A percentile compares a stretch with the other conserved stretches of the same genome.
Conservation (phyloP, 2,329 filamentous ascomycete genomes). For the Apiospora saccharicola region DNA sequence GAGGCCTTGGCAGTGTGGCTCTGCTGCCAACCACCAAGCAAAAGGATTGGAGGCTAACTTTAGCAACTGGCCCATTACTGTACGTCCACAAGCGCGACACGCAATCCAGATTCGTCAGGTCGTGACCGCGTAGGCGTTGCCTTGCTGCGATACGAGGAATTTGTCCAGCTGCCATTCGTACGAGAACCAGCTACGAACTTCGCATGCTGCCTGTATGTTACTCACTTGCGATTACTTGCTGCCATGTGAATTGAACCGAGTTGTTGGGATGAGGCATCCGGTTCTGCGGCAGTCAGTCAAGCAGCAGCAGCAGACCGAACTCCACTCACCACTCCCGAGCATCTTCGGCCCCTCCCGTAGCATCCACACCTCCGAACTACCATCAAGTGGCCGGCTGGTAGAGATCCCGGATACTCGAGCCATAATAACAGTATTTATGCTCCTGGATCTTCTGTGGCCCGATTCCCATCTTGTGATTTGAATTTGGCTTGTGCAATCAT, state of each 20-base stretch:
- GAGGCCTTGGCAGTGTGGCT: constrained; percentile 7
- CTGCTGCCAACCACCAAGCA: background rate
- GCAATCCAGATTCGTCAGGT: background rate
- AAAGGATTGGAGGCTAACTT: constrained; percentile 13
- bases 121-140: background rate
- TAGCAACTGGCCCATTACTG: constrained; percentile 11
- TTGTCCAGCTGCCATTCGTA: background rate
- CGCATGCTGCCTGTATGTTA: background rate
- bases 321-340: background rate
- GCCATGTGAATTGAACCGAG: background rate
- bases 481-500: background rate
- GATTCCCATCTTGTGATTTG: background rate
- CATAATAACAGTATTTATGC: background rate
- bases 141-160: background rate
- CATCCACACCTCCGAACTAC: background rate
- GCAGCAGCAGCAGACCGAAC: background rate
- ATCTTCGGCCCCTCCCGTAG: background rate
- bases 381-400: background rate
- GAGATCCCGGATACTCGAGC: background rate
- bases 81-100: background rate
- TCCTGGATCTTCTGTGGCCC: too few species aligned
- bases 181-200: background rate
- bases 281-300: background rate
- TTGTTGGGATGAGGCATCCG: background rate
- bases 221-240: too few species aligned